Evolutionary conservation across 768 basidiomycete species (phyloP).

Genomic region (Hortiboletus flavorubellus): DNA sequence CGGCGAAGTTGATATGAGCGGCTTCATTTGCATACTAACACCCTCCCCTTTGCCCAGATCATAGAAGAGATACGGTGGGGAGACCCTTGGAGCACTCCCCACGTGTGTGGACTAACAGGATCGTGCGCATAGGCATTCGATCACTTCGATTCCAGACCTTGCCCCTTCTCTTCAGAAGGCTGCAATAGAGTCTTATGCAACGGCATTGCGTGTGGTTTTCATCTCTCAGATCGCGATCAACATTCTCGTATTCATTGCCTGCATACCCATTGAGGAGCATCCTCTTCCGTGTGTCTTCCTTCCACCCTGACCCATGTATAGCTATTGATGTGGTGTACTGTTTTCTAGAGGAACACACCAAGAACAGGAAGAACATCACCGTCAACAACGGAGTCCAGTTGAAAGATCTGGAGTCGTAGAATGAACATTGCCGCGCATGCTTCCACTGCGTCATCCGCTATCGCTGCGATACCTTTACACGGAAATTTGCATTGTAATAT

Average conservation of each 20-base stretch:
- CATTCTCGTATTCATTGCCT: slow-evolving; percentile 62
- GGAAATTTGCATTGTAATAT: slow-evolving; percentile 31
- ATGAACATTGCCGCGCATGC: slow-evolving; percentile 14
- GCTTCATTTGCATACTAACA: slow-evolving; percentile 19
- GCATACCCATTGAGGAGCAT: slow-evolving; percentile 75
- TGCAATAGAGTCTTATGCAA: slow-evolving; percentile 75
- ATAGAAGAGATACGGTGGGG: slow-evolving; percentile 67
- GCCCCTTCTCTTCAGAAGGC: slow-evolving; percentile 50
- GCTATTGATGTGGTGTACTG: slow-evolving; percentile 13
- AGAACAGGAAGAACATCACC: slow-evolving; percentile 58
- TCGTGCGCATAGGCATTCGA: slow-evolving; percentile 52
- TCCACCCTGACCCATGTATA: slow-evolving; percentile 10
- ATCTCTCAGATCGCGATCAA: slow-evolving; percentile 71
- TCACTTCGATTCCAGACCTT: slow-evolving; percentile 66
- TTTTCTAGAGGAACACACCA: slow-evolving; percentile 53
- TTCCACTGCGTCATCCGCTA: slow-evolving; percentile 3
- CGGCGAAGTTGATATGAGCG: slow-evolving; percentile 27
- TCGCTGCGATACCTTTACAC: slow-evolving; percentile 19
- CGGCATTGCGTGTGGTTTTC: slow-evolving; percentile 79
- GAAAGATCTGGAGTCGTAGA: slow-evolving; percentile 15
- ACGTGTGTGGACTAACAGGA: slow-evolving; percentile 15
- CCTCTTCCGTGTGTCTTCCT: slow-evolving; percentile 42
- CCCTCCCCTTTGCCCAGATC: slow-evolving; percentile 43
- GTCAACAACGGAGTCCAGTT: slow-evolving; percentile 34
- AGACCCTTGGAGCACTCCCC: slow-evolving; percentile 10